These are phyloP conservation scores for Rhynchospora tenuis DNA, from an alignment of 176 grass and related monocot species.

Conservation along the genomic window DNA sequence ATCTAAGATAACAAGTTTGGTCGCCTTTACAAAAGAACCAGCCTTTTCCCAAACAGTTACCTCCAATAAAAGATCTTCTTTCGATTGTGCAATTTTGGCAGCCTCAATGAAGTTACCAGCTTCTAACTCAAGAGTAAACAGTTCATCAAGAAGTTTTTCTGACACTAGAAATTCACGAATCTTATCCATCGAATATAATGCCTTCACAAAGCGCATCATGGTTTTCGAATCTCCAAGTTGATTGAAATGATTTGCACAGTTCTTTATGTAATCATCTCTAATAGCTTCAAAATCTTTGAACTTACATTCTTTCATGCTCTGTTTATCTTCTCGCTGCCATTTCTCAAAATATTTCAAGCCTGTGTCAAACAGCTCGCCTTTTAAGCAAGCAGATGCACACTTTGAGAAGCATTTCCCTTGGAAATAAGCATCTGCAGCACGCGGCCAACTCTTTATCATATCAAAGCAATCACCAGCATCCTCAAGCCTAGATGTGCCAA, in stretches of 20 bases:
- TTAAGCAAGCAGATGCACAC: conserved; percentile 51
- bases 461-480: conserved; percentile 66
- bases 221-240: conserved; percentile 36
- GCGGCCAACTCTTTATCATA: conserved; percentile 33
- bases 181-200: conserved; percentile 48
- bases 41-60: conserved; percentile 56
- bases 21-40: conserved; percentile 38
- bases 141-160: conserved; percentile 41
- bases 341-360: conserved; percentile 46
- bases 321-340: conserved; percentile 28
- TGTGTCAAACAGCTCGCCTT: conserved; percentile 40
- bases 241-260: conserved; percentile 39
- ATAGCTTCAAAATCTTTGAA: conserved; percentile 14
- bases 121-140: conserved; percentile 63
- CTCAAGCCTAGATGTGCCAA: conserved; percentile 54
- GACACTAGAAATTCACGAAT: conserved; percentile 41
- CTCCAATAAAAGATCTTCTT: conserved; percentile 56
- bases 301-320: conserved; percentile 14
- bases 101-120: conserved; percentile 62
- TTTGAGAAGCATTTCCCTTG: conserved; percentile 56
- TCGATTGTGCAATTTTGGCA: conserved; percentile 43
- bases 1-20: conserved; percentile 38
- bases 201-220: conserved; percentile 61
- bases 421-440: conserved; percentile 58
- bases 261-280: conserved; percentile 37